Evolutionary conservation across 306 rosid species (phyloP).

Genomic region (Cucumis hystrix): DNA sequence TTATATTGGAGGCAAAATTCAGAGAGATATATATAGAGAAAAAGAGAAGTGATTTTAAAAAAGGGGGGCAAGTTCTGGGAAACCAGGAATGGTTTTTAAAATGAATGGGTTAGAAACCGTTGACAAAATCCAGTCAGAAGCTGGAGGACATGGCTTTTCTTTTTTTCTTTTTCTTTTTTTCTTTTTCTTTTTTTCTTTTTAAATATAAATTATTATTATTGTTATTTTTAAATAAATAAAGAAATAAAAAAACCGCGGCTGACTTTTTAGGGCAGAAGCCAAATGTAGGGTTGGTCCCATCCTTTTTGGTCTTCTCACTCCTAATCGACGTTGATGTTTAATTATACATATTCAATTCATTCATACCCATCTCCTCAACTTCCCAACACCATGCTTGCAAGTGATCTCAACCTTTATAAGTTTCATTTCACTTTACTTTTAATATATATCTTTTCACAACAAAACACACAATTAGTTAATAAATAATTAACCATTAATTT

Average conservation of each 20-base stretch:
- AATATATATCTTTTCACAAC: no score
- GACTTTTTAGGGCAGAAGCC: not conserved
- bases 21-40: not conserved
- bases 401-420: no score
- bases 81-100: not conserved
- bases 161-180: no score
- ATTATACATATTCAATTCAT: not conserved
- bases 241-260: not conserved
- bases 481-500: no score
- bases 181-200: no score
- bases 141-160: not conserved
- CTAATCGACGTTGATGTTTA: not conserved
- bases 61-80: not conserved
- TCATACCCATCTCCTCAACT: no score
- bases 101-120: not conserved
- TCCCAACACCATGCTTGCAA: no score
- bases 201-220: not conserved
- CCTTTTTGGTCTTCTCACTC: not conserved
- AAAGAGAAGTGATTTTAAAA: not conserved
- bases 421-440: no score
- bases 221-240: not conserved
- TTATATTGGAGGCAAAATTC: not conserved
- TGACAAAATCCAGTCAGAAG: slow-evolving; percentile 8
- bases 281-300: not conserved
- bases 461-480: no score